These are phyloP conservation scores for Sequoia sempervirens DNA, from an alignment of 75 land plant species.

Conservation along the genomic window DNA sequence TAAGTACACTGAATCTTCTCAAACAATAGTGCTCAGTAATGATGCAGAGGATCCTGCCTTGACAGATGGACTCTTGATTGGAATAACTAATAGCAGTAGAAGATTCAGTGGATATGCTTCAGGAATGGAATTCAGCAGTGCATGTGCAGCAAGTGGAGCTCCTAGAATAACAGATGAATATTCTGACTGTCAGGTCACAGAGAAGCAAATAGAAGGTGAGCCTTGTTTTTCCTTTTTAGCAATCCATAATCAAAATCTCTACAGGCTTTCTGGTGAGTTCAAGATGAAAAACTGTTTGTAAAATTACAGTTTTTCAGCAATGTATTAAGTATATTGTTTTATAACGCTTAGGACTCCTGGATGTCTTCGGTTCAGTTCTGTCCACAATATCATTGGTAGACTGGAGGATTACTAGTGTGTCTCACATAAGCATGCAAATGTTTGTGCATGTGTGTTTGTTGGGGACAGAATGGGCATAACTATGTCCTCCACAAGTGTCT, in stretches of 20 bases:
- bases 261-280: neutral
- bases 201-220: constrained; percentile 2
- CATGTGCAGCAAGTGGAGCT: neutral
- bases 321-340: neutral
- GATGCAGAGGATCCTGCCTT: constrained; percentile 40
- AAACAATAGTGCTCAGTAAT: constrained; percentile 16
- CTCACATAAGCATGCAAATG: neutral
- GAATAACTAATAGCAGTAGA: neutral
- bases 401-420: neutral
- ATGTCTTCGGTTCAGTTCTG: neutral
- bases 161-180: neutral
- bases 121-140: neutral
- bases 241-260: neutral
- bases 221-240: neutral
- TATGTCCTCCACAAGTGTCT: neutral
- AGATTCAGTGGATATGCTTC: neutral
- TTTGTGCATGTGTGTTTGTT: neutral
- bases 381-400: neutral
- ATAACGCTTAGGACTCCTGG: neutral
- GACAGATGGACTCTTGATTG: constrained; percentile 32
- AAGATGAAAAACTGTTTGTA: neutral
- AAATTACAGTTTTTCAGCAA: neutral
- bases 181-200: neutral
- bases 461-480: neutral
- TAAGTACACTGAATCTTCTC: constrained; percentile 3